Percentiles rank a stretch among this genome's conserved stretches.
These are phyloP conservation scores for Crinitomyces ghanaensis DNA, from an alignment of 805 yeast genomes.

Conservation along the genomic window DNA sequence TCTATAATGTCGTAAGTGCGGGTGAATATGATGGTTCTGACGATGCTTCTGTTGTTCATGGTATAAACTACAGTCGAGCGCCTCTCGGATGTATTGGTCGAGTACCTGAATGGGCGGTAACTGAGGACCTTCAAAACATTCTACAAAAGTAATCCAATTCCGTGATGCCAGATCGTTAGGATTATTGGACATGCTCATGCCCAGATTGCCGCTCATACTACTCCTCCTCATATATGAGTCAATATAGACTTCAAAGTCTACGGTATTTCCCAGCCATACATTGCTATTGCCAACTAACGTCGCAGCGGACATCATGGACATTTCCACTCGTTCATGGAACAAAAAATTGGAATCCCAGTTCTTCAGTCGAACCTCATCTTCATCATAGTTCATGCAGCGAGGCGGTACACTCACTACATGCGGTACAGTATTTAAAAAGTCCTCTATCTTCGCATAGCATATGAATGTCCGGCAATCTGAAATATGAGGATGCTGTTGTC, in stretches of 20 bases:
- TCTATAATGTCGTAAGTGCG: background rate
- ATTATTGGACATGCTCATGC: background rate
- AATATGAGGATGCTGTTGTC: slow-evolving; percentile 10
- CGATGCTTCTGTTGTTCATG: background rate
- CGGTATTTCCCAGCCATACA: slow-evolving; percentile 75
- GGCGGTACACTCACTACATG: slow-evolving; percentile 19
- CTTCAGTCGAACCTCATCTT: slow-evolving; percentile 17
- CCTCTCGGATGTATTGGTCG: slow-evolving; percentile 17
- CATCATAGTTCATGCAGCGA: slow-evolving; percentile 6
- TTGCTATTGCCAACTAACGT: slow-evolving; percentile 33
- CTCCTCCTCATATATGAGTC: slow-evolving; percentile 7
- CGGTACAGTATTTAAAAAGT: slow-evolving; percentile 14
- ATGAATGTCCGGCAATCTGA: slow-evolving; percentile 14
- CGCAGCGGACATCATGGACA: slow-evolving; percentile 73
- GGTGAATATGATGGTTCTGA: background rate
- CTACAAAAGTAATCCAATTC: slow-evolving; percentile 27
- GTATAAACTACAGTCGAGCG: slow-evolving; percentile 2
- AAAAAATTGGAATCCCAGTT: slow-evolving; percentile 39
- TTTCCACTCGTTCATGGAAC: slow-evolving; percentile 70
- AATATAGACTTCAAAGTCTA: slow-evolving; percentile 37
- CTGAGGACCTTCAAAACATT: slow-evolving; percentile 23
- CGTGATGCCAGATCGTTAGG: slow-evolving; percentile 4
- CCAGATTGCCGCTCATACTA: too few relatives aligned
- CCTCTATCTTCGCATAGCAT: slow-evolving; percentile 12
- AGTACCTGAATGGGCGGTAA: slow-evolving; percentile 15